phyloP scores from a whole-genome alignment of 2,329 filamentous ascomycete species.

The Knoxdaviesia proteae region DNA sequence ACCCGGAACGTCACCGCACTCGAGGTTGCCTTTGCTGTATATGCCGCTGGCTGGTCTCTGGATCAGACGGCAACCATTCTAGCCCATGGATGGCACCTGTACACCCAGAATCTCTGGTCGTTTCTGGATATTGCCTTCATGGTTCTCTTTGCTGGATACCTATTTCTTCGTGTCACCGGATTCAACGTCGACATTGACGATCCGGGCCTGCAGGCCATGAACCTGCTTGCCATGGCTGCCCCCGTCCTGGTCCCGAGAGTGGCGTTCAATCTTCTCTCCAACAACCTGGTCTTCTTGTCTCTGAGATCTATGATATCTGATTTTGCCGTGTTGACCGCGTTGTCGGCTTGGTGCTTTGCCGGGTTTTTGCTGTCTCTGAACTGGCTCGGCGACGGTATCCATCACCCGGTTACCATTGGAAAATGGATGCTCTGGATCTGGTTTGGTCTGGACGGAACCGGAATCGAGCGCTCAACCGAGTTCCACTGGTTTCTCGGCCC shows the following conservation, averaged over 20 bases:
- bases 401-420: slow-evolving; percentile 32
- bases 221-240: slow-evolving; percentile 57
- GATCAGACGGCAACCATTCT: slow-evolving; percentile 60
- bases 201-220: slow-evolving; percentile 45
- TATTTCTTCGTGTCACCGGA: slow-evolving; percentile 46
- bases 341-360: slow-evolving; percentile 67
- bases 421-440: slow-evolving; percentile 92
- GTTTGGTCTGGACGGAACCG: slow-evolving; percentile 64
- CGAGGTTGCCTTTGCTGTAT: slow-evolving; percentile 51
- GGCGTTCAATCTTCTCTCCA: slow-evolving; percentile 64
- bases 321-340: slow-evolving; percentile 54
- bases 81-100: slow-evolving; percentile 54
- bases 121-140: slow-evolving; percentile 67
- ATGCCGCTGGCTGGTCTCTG: slow-evolving; percentile 57
- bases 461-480: slow-evolving; percentile 39
- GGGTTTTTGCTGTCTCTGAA: slow-evolving; percentile 62
- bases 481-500: slow-evolving; percentile 69
- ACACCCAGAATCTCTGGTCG: slow-evolving; percentile 76
- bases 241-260: slow-evolving; percentile 59
- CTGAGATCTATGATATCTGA: slow-evolving; percentile 71
- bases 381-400: slow-evolving; percentile 50
- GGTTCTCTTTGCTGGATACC: slow-evolving; percentile 48
- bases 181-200: slow-evolving; percentile 26
- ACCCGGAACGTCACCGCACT: slow-evolving; percentile 30
- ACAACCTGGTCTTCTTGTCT: slow-evolving; percentile 68